Base-by-base conservation (phyloP, 2,329 filamentous ascomycete genomes). In the Aspergillus sp. region DNA sequence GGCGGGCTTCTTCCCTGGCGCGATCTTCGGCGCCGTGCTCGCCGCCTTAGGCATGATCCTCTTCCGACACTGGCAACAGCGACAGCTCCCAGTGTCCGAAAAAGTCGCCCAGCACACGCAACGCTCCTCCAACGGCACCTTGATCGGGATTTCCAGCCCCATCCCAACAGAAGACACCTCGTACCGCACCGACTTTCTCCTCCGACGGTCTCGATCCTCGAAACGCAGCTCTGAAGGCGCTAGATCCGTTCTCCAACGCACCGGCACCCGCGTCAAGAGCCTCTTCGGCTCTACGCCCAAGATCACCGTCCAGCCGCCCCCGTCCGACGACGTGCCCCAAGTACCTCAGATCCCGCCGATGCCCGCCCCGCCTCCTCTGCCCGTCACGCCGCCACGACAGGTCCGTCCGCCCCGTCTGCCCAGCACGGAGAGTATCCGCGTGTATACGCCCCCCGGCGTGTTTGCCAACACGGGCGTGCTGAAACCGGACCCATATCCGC, bases 11-110 rank as follows among this genome's bases (percentile, higher is more conserved):
- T 80, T 81, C 64, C 76, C 79, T 3, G 80, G 80, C 6, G 66
- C 78, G 16, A 55, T 79, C n/a, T 70, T 75, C 29, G 80, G 80
- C 6, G 72, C 75, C 75, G 51, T 88, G 79, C 39, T 80, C 76
- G 68, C 84, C 84, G 39, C 85, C 82, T 64, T 81, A 73, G 71
- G 87, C 57, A 66, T 74, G 42, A 70, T 74, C 56, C 77, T 73
- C 63, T 64, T 78, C 55, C 71, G 77, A 52, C 70, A 72, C 45
- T 61, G 65, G 22, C 59, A 64, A 54, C 61, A 66, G 42, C 61
- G 60, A 5, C 67, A 68, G 29, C 54, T 36, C 7, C 61, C 65
- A 12, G 54, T 60, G 3, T 52, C 59, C 3, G 56, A 62, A 5
- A 75, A 73, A 50, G 36, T 66, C 7, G 54, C 65, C 1, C 63